Evolutionary conservation across 169 alveolate species (phyloP).

Genomic region (Cryptosporidium andersoni): DNA sequence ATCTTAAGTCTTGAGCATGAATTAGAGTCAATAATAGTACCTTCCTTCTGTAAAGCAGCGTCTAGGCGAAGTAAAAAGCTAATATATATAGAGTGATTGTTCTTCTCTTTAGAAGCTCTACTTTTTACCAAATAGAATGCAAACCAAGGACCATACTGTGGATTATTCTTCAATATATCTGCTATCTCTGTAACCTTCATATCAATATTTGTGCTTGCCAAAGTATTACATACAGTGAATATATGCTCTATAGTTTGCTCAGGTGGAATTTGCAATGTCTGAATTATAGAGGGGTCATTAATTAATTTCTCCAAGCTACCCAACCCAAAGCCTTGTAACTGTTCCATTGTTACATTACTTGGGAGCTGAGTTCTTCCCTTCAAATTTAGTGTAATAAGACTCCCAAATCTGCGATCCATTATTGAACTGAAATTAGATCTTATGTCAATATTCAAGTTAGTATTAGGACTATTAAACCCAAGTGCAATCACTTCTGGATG

Average conservation of each 20-base stretch:
- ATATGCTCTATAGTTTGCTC: constrained; percentile 54
- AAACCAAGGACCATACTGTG: constrained; percentile 86
- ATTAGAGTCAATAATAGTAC: no score
- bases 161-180: constrained; percentile 75
- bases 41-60: neutral
- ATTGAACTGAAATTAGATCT: neutral
- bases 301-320: constrained; percentile 76
- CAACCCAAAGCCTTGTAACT: constrained; percentile 77
- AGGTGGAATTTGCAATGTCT: neutral
- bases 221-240: constrained; percentile 54
- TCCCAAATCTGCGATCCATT: neutral
- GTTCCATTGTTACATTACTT: constrained; percentile 41
- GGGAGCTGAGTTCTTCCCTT: constrained; percentile 25
- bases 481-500: constrained; percentile 35
- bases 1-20: constrained; percentile 69
- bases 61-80: constrained; percentile 82
- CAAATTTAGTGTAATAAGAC: constrained; percentile 10
- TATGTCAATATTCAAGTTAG: neutral
- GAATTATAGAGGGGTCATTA: constrained; percentile 72
- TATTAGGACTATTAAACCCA: neutral
- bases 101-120: constrained; percentile 89
- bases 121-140: constrained; percentile 87
- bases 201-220: constrained; percentile 64
- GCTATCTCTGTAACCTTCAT: constrained; percentile 79
- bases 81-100: constrained; percentile 86